These are phyloP conservation scores for Limnanthes douglasii DNA, from an alignment of 345 rosid species.

Conservation along the genomic window DNA sequence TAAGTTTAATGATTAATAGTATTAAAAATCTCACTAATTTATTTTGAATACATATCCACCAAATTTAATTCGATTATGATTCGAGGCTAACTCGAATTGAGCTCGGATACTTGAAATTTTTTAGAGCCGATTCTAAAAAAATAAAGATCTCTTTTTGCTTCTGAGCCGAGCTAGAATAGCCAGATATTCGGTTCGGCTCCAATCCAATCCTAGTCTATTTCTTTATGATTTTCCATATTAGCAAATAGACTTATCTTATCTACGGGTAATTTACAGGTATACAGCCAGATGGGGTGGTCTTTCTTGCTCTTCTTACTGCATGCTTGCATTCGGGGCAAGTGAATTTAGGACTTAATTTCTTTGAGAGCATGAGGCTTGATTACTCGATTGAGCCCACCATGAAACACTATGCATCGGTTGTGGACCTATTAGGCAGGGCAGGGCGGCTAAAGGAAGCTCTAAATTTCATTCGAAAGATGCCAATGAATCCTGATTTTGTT, in stretches of 20 bases:
- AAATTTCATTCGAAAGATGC: slow-evolving; percentile 29
- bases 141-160: too few species aligned
- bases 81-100: too few species aligned
- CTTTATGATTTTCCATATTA: too few species aligned
- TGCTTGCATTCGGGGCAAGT: slow-evolving; percentile 39
- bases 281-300: slow-evolving; percentile 43
- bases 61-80: too few species aligned
- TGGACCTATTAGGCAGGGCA: slow-evolving; percentile 47
- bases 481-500: slow-evolving; percentile 35
- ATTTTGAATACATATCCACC: too few species aligned
- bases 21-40: too few species aligned
- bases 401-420: slow-evolving; percentile 39
- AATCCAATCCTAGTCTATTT: too few species aligned
- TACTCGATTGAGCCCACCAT: slow-evolving; percentile 43
- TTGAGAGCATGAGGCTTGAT: slow-evolving; percentile 52
- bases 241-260: neutral
- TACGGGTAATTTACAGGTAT: slow-evolving; percentile 25
- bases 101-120: too few species aligned
- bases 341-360: slow-evolving; percentile 40
- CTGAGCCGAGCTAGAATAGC: too few species aligned
- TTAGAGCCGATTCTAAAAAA: too few species aligned
- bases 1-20: too few species aligned
- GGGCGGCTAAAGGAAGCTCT: slow-evolving; percentile 37
- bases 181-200: too few species aligned
- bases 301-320: slow-evolving; percentile 41